Base-by-base conservation (phyloP, 805 yeast species). In the Teunomyces cretensis region DNA sequence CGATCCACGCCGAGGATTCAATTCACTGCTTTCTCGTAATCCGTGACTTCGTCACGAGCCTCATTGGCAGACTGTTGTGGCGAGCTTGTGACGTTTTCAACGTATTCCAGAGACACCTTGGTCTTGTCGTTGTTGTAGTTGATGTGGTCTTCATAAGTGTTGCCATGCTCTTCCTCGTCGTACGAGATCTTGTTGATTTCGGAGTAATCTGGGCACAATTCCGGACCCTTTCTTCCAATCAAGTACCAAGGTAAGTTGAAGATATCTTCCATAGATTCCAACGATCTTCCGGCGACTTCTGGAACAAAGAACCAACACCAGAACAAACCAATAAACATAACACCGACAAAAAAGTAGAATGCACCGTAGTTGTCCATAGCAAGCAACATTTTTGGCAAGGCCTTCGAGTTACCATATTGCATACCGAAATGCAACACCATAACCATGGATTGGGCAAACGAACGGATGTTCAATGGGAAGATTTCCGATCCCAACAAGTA, bases 301-400 rank as follows among this genome's bases (percentile, higher is more conserved):
- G 62, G 62, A 39, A 58, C 48, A 38, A 52, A 58, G 56, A 58
- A 58, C 60, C 60, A 58, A 30, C 56, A 53, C 61, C 61, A 58
- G 49, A 48, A 45, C 42, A 58, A 52, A 9, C 52, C 39, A 7
- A 54, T n/a, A 9, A 41, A 15, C 47, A 54, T 49, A 12, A 58
- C 51, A 9, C 54, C 59, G 4, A 48, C 44, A 45, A 58, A 58
- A 47, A 58, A 54, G 52, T 53, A 58, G 48, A 58, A 57, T 4
- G 62, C 59, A 31, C 62, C 62, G 33, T 40, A 48, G 14, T 56
- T 51, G 33, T 53, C 22, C 60, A 58, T 45, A 19, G 57, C 44
- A 28, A 58, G 33, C 53, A 58, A 48, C 62, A 58, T 57, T 46
- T 48, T 49, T 13, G 62, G 62, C 28, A 58, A 46, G 2, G 62